Evolutionary conservation across 306 rosid genomes (phyloP).

Genomic region (Prunus salicina): DNA sequence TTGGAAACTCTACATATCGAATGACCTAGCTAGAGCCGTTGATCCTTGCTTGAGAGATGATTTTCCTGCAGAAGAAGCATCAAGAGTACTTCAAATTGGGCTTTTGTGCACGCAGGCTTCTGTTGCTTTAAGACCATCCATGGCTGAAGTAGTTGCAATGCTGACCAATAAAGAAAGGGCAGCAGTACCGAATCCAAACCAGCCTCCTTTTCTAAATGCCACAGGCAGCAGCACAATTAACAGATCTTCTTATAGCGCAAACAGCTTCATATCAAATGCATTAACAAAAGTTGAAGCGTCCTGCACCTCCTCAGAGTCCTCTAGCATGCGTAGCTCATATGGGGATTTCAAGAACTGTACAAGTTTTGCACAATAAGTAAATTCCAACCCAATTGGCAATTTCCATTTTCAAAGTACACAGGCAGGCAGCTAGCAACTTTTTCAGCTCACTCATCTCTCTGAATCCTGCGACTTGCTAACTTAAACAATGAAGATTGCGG

Average conservation of each 20-base stretch:
- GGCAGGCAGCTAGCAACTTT: neutral
- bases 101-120: conserved; percentile 83
- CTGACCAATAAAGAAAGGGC: conserved; percentile 40
- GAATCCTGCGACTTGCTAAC: neutral
- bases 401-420: neutral
- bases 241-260: conserved; percentile 37
- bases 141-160: conserved; percentile 55
- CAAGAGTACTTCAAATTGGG: conserved; percentile 60
- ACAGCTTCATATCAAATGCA: conserved; percentile 44
- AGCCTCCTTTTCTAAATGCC: conserved; percentile 73
- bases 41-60: conserved; percentile 55
- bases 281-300: conserved; percentile 45
- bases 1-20: conserved; percentile 57
- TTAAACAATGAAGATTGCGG: neutral
- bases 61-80: conserved; percentile 45
- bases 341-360: conserved; percentile 29
- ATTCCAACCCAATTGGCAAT: conserved; percentile 13
- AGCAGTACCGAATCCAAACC: conserved; percentile 51
- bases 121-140: conserved; percentile 63
- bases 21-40: conserved; percentile 44
- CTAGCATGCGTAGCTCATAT: conserved; percentile 33
- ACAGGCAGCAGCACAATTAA: neutral
- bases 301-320: conserved; percentile 41
- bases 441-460: neutral
- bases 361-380: conserved; percentile 11